A percentile compares a stretch with the other conserved stretches of the same genome.
Evolutionary conservation across 2,329 filamentous ascomycete genomes (phyloP).

Genomic region (Herpotrichia juniperi): DNA sequence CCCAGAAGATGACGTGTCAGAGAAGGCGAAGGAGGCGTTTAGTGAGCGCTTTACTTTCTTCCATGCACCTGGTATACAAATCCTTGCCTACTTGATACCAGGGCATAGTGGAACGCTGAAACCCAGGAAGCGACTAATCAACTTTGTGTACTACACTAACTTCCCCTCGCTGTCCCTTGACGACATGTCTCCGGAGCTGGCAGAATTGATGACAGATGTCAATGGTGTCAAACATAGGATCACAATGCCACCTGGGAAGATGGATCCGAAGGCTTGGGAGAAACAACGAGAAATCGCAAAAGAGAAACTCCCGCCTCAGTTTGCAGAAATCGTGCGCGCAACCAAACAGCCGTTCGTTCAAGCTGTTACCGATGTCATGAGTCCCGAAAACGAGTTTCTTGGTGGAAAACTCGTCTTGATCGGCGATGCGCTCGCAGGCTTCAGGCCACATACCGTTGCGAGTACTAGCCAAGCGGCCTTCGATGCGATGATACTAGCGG

Average conservation of each 20-base stretch:
- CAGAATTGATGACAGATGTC: slow-evolving; percentile 53
- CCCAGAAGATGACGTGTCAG: slow-evolving; percentile 27
- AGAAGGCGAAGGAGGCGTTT: slow-evolving; percentile 33
- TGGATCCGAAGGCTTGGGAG: slow-evolving; percentile 47
- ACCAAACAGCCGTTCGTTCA: slow-evolving; percentile 54
- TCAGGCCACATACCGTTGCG: slow-evolving; percentile 54
- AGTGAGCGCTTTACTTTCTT: slow-evolving; percentile 50
- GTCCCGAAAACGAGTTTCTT: slow-evolving; percentile 45
- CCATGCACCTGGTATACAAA: slow-evolving; percentile 44
- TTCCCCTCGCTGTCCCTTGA: slow-evolving; percentile 30
- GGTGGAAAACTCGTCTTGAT: slow-evolving; percentile 53
- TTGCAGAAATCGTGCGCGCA: slow-evolving; percentile 49
- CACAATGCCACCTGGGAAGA: slow-evolving; percentile 52
- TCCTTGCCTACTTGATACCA: slow-evolving; percentile 54
- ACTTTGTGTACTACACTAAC: slow-evolving; percentile 57
- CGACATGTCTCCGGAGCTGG: slow-evolving; percentile 47
- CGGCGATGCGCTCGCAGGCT: slow-evolving; percentile 55
- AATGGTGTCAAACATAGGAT: slow-evolving; percentile 48
- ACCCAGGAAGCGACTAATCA: slow-evolving; percentile 51
- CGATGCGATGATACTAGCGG: slow-evolving; percentile 49
- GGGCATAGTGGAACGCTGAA: slow-evolving; percentile 48
- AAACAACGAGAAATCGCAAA: slow-evolving; percentile 41
- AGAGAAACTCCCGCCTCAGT: slow-evolving; percentile 46
- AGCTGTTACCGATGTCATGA: slow-evolving; percentile 52
- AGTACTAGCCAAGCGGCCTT: slow-evolving; percentile 56